Conservation (phyloP, 805 yeast species). For the Candida nonsorbophila region DNA sequence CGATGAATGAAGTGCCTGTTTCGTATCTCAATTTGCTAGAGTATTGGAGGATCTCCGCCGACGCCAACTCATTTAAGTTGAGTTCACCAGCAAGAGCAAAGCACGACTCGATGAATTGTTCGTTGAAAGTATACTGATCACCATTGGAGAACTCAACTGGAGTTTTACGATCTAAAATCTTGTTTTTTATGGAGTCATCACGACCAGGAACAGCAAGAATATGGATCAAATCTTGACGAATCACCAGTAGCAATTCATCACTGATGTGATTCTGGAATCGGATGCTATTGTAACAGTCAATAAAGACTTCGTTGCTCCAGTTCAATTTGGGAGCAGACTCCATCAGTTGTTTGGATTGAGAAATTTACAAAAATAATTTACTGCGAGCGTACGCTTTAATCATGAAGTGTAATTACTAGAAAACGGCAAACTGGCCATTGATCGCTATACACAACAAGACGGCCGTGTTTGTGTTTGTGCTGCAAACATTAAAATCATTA, state of each 20-base stretch:
- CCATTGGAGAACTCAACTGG: slow-evolving; percentile 48
- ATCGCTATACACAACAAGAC: no score
- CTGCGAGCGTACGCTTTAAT: no score
- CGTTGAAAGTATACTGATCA: slow-evolving; percentile 56
- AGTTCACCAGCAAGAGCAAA: slow-evolving; percentile 49
- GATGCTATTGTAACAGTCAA: slow-evolving; percentile 44
- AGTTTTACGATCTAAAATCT: slow-evolving; percentile 32
- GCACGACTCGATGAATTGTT: slow-evolving; percentile 58
- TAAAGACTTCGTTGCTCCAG: slow-evolving; percentile 40
- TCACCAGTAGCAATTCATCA: slow-evolving; percentile 17
- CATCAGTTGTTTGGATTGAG: no score
- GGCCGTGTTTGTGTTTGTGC: no score
- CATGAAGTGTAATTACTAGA: no score
- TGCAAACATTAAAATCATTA: no score
- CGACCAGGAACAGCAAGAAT: slow-evolving; percentile 40
- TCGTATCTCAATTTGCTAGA: slow-evolving; percentile 34
- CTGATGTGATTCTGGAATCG: slow-evolving; percentile 16
- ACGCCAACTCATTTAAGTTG: slow-evolving; percentile 63
- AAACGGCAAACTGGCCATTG: no score
- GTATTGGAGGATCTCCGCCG: slow-evolving; percentile 62
- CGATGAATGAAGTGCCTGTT: slow-evolving; percentile 47
- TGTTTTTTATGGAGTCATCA: slow-evolving; percentile 41
- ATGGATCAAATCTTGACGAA: slow-evolving; percentile 41
- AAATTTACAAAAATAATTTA: no score
- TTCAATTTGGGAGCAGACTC: slow-evolving; percentile 10